phyloP scores from a whole-genome alignment of 2,329 filamentous ascomycete genomes.

The Monilinia fructicola region DNA sequence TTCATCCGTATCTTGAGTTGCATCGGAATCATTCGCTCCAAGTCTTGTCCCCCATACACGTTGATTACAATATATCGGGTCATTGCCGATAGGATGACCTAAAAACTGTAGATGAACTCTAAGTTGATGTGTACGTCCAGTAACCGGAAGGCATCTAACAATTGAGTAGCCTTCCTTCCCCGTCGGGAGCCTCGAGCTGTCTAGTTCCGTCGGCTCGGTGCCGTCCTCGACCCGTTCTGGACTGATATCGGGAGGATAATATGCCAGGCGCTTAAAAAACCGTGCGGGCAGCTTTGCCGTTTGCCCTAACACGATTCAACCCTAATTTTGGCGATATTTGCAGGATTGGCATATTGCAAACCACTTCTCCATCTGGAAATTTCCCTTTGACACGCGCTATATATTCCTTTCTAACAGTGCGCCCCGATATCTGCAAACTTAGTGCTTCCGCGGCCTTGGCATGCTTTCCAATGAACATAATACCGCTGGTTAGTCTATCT shows the following conservation, averaged over 20 bases:
- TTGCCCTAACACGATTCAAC: constrained; percentile 89
- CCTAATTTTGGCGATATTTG: constrained; percentile 94
- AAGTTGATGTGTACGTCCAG: constrained; percentile 91
- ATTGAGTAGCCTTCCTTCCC: constrained; percentile 84
- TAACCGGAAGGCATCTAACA: constrained; percentile 89
- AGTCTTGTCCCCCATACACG: constrained; percentile 84
- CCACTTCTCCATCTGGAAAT: constrained; percentile 86
- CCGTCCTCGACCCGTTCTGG: constrained; percentile 27
- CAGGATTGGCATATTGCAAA: constrained; percentile 92
- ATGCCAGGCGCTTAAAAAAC: constrained; percentile 94
- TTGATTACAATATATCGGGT: constrained; percentile 95
- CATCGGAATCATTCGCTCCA: constrained; percentile 65
- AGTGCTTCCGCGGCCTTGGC: constrained; percentile 75
- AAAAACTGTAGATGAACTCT: constrained; percentile 93
- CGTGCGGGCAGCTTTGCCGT: constrained; percentile 84
- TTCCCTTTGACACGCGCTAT: constrained; percentile 85
- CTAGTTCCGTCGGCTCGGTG: constrained; percentile 19
- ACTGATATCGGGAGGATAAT: constrained; percentile 64
- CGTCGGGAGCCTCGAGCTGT: constrained; percentile 44
- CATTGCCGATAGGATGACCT: constrained; percentile 93
- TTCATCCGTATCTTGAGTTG: constrained; percentile 72
- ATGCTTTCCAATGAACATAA: constrained; percentile 97
- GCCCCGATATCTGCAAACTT: constrained; percentile 70
- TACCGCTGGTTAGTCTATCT: constrained; percentile 87
- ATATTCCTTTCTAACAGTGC: constrained; percentile 93